Conservation (phyloP, 345 rosid genomes). For the Eucalyptus cloeziana region DNA sequence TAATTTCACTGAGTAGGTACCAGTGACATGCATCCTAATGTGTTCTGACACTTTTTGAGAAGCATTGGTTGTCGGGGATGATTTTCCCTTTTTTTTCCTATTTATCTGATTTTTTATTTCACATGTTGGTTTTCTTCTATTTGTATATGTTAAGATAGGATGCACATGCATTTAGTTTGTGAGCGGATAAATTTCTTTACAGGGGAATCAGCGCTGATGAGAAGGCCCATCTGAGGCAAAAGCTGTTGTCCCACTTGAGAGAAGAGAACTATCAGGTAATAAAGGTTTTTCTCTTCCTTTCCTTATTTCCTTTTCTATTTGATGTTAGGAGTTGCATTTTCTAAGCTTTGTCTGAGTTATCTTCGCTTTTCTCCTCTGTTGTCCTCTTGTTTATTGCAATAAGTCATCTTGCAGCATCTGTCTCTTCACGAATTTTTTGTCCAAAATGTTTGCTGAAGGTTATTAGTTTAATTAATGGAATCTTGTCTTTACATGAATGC, state of each 20-base stretch:
- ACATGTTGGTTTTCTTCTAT: not conserved
- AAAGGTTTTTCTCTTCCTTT: not conserved
- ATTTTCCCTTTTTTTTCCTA: not conserved
- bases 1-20: not conserved
- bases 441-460: not conserved
- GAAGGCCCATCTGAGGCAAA: slow-evolving; percentile 68
- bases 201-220: slow-evolving; percentile 89
- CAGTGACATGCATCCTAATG: not conserved
- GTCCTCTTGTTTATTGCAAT: not conserved
- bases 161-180: not conserved
- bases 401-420: not conserved
- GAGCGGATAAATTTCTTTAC: not conserved
- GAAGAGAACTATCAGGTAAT: slow-evolving; percentile 78
- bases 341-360: not conserved
- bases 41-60: not conserved
- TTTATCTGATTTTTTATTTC: not conserved
- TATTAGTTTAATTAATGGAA: not conserved
- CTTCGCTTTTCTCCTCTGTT: not conserved
- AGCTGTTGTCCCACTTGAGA: slow-evolving; percentile 64
- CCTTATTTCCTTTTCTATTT: not conserved
- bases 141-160: not conserved
- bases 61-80: not conserved
- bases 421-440: not conserved
- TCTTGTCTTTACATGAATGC: not conserved
- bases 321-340: not conserved